These are phyloP conservation scores for Fomitopsis betulina DNA, from an alignment of 1,284 basidiomycete genomes.

Conservation along the genomic window DNA sequence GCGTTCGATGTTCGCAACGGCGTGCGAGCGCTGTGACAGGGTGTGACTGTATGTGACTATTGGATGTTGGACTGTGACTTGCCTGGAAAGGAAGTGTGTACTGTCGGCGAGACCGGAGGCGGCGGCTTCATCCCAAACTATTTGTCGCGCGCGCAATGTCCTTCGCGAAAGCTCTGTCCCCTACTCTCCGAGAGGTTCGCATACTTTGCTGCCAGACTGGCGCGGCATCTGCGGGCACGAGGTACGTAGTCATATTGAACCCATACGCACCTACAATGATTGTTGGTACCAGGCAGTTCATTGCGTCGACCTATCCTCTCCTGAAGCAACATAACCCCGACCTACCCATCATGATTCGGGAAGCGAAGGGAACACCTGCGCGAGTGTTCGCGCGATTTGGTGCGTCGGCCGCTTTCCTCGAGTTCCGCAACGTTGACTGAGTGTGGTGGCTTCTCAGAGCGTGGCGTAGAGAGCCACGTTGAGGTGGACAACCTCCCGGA, in stretches of 20 bases:
- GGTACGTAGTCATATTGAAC: conserved; percentile 45
- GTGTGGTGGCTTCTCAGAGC: conserved; percentile 42
- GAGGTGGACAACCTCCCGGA: conserved; percentile 75
- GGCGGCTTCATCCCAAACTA: neutral
- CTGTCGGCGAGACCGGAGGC: neutral
- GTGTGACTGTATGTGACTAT: neutral
- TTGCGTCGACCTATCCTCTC: conserved; percentile 72
- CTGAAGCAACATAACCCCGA: conserved; percentile 90
- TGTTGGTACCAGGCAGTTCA: conserved; percentile 67
- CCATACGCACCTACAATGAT: neutral
- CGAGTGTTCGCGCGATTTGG: conserved; percentile 89
- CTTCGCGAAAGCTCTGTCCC: conserved; percentile 77
- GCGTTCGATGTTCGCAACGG: neutral
- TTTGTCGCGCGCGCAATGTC: conserved; percentile 50
- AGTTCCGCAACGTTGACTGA: conserved; percentile 7
- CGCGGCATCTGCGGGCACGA: conserved; percentile 74
- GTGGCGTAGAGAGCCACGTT: conserved; percentile 75
- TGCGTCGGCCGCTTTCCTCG: conserved; percentile 40
- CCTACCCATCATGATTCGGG: conserved; percentile 84
- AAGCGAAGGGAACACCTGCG: conserved; percentile 86
- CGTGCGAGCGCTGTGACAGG: neutral
- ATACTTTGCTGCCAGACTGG: conserved; percentile 84
- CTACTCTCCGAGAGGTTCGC: conserved; percentile 82
- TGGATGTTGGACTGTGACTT: neutral
- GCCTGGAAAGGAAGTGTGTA: neutral